Base-by-base conservation (phyloP, 2,329 filamentous ascomycete genomes). In the Xylaria sp. region DNA sequence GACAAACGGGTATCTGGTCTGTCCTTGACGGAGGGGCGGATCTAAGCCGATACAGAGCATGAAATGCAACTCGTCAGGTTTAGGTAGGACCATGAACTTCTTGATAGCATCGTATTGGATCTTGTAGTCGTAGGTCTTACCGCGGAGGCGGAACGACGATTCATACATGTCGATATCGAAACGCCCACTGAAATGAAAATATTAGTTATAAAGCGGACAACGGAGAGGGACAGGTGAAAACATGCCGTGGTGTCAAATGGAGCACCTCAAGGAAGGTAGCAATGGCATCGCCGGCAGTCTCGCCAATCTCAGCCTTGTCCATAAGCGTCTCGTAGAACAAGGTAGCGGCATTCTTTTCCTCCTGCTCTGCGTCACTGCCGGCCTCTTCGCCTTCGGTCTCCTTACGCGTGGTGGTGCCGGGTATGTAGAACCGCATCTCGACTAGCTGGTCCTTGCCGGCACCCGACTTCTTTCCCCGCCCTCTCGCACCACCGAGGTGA, bases 111-210 rank as follows among this genome's bases (percentile, higher is more conserved):
- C 93, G 82, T 98, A 99, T 81, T 98, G 94, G 74, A 99, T 98
- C 88, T 99, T 99, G 89, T 99, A 99, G 84, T 99, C 97, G 85
- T 99, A 99, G 28, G 96, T 99, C 84, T 99, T 99, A 78, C 96
- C 96, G 74, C 96, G 95, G 71, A 99, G 88, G 72, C 96, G 92
- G 88, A 99, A 98, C 1, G 96, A 98, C 18, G 90, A 91, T 82
- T 98, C 96, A 87, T 99, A 99, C 92, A 99, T 97, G 81, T 99
- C 96, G 83, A 99, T 97, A 81, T 98, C 96, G 87, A 99, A 99
- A 74, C 96, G 95, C 81, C 96, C 97, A 92, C 96, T 94, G 82
- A 70, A 71, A 6, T 37, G 10, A 20, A 44, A 4, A 44, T 68
- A 28, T 74, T 8, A 75, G 69, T 50, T 46, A 23, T 28, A 13